These are phyloP conservation scores for Tanozyma kutaoensis DNA, from an alignment of 805 yeast genomes.

Conservation along the genomic window DNA sequence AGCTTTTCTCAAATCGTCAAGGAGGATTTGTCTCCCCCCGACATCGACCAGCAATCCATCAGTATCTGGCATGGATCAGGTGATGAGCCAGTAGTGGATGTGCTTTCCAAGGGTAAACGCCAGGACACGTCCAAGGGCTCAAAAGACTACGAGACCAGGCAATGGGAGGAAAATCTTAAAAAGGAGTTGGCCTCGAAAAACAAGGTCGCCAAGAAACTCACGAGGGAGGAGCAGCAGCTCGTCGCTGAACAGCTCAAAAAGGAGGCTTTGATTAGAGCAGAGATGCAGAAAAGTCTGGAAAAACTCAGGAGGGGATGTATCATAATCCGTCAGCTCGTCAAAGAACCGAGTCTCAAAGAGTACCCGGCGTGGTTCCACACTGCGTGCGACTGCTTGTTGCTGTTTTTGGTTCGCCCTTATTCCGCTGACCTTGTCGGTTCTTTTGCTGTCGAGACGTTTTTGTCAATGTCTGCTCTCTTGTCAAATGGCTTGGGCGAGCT, in stretches of 20 bases:
- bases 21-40: conserved; percentile 26
- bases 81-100: conserved; percentile 57
- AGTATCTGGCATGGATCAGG: conserved; percentile 57
- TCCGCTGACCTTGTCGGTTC: conserved; percentile 25
- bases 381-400: conserved; percentile 39
- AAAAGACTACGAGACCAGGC: conserved; percentile 71
- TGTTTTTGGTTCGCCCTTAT: conserved; percentile 22
- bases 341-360: too few species aligned
- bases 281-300: too few species aligned
- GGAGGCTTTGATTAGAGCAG: too few species aligned
- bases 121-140: conserved; percentile 64
- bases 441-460: conserved; percentile 34
- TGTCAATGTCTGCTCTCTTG: conserved; percentile 39
- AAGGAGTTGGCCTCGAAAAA: conserved; percentile 56
- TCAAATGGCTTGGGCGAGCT: conserved; percentile 38
- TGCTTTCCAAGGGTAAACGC: conserved; percentile 28
- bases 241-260: conserved; percentile 49
- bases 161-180: conserved; percentile 84
- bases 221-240: conserved; percentile 62
- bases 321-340: too few species aligned
- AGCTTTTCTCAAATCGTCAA: conserved; percentile 27
- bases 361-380: conserved; percentile 85
- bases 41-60: conserved; percentile 36
- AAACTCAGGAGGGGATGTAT: too few species aligned
- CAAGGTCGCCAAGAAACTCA: conserved; percentile 36